Evolutionary conservation across 345 rosid genomes (phyloP), one percentile per base, ranked within the genome.

Genomic region (Camelina sativa): DNA sequence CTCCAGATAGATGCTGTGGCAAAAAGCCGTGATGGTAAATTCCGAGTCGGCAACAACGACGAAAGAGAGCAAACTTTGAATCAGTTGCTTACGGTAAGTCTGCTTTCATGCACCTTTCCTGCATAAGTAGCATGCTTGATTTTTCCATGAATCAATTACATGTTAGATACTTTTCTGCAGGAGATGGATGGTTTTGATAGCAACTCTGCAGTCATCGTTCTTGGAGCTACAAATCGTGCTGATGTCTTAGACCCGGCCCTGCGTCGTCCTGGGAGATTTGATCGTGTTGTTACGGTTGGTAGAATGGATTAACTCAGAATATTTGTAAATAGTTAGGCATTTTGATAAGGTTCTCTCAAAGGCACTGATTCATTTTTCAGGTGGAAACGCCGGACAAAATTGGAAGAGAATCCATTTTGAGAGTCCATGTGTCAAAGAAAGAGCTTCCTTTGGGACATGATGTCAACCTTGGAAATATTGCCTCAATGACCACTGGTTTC

Each of bases 131-230:
- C 30, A 5, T 74, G 30, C 32, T 54, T 16, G 13, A 35, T 69
- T 12, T 50, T 40, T 47, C 19, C 28, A 11, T 41, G 19, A 62
- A 50, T 43, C 51, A 41, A 43, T 72, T 16, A 74, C n/a, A 13
- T 67, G 8, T 56, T 47, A 30, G 54, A 51, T 80, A 65, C 75
- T 74, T 50, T 54, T 60, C 22, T 72, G 41, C 84, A 95, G 98
- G 97, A 95, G 87, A 92, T 95, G 99, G 99, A 95, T 90, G 98
- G 98, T 46, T 95, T 95, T 72, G 98, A 95, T 76, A 92, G 94
- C 81, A 92, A 55, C 78, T 89, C 98, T 56, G 89, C 97, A 0
- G 99, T 95, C 50, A 95, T 92, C 56, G 98, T 95, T 77, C 98
- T 95, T 74, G 99, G 96, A 68, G 99, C 99, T 38, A 96, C 98